A percentile compares a stretch with the other conserved stretches of the same genome.
phyloP scores from a whole-genome alignment of 1,139 yeast species.

The Candida tropicalis region DNA sequence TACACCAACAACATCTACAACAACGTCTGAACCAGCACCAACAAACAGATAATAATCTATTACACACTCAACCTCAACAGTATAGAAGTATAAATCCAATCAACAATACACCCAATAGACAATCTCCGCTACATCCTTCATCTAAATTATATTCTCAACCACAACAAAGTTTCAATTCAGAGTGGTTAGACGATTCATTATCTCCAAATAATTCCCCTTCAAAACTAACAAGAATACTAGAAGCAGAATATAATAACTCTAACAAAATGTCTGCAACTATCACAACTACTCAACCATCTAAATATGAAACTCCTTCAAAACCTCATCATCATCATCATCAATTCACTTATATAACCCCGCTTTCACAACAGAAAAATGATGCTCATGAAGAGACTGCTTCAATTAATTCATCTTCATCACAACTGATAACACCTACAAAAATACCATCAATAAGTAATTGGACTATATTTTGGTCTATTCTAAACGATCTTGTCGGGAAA shows the following conservation, averaged over 20 bases:
- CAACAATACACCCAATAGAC: constrained; percentile 7
- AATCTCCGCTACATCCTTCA: constrained; percentile 16
- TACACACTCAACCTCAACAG: constrained; percentile 1
- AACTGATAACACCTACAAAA: not conserved
- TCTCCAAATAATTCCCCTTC: constrained; percentile 29
- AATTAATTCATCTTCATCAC: not conserved
- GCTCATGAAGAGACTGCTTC: constrained; percentile 7
- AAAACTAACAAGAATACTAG: constrained; percentile 17
- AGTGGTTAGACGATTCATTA: constrained; percentile 43
- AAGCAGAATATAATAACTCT: constrained; percentile 13
- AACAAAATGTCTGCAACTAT: constrained; percentile 16
- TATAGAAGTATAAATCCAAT: not conserved
- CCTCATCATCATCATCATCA: constrained; percentile 13
- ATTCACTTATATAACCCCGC: constrained; percentile 28
- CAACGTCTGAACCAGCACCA: not conserved
- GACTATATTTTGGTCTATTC: constrained; percentile 54
- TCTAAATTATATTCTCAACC: constrained; percentile 19
- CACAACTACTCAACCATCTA: constrained; percentile 17
- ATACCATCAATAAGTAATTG: constrained; percentile 15
- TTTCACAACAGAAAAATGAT: constrained; percentile 21
- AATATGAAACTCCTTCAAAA: constrained; percentile 28
- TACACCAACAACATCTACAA: not conserved
- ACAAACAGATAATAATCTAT: not conserved
- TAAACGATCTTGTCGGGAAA: constrained; percentile 63
- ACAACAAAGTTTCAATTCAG: constrained; percentile 32